Base-by-base conservation (phyloP, 768 basidiomycete species). In the Rhodotorula graminis region DNA sequence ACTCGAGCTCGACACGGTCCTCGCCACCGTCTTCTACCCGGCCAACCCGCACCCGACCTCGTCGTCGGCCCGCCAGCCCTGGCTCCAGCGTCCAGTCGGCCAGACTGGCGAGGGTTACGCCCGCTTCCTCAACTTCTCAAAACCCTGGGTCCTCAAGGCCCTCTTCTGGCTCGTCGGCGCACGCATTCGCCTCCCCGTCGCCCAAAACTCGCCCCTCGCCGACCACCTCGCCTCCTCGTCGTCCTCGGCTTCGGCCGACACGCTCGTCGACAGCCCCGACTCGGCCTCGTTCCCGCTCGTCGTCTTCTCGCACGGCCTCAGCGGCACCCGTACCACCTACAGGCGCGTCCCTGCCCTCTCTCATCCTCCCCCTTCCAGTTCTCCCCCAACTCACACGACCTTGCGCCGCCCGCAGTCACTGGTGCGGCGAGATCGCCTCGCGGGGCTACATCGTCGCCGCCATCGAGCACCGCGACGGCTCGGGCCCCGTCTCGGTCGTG, bases 291-390 rank as follows among this genome's bases (percentile, higher is more conserved):
- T 59, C 40, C 90, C 90, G 0, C 84, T 93, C 44, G 86, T 92
- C 44, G 84, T 93, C 53, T 93, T 92, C 81, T 90, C 89, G 18
- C 92, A 93, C 82, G 92, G 92, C 29, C 85, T 93, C 31, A 88
- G 87, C 29, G 91, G 91, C 9, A 87, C 85, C 56, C 82, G 87
- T 31, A 89, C 87, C 0, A 85, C 87, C 2, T 92, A 92, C 61
- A 68, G 66, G 71, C 61, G 27, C 49, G 65, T 23, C 8, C 27
- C 0, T 11, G 25, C 11, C 6, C 8, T 23, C 37, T 77, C 89
- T 87, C 86, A 85, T 73, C 61, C 49, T 12, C 53, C 31, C 27
- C 47, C 33, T 4, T 12, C 58, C 29, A 23, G 59, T 29, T 56
- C 53, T 40, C 52, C 56, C 66, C 62, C 25, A 23, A 52, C 33